Percentiles rank a stretch among this genome's conserved stretches.
phyloP scores from a whole-genome alignment of 2,329 filamentous ascomycete species.

The Scorias spongiosa region DNA sequence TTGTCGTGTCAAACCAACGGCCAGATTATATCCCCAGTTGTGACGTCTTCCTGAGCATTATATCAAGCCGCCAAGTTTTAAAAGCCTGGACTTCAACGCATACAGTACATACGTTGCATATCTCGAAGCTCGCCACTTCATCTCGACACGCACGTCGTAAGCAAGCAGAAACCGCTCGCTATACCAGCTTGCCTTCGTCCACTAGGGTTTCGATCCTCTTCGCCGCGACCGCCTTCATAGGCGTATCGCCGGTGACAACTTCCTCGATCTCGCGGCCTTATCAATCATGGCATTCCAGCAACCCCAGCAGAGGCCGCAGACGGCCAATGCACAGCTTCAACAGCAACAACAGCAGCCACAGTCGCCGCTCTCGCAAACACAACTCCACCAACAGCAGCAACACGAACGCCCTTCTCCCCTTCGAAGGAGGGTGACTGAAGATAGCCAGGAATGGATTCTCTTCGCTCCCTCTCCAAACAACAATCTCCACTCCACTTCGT shows the following conservation, averaged over 20 bases:
- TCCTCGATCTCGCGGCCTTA: neutral
- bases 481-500: conserved; percentile 52
- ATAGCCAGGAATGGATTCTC: conserved; percentile 88
- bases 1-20: too few species aligned
- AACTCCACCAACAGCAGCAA: neutral
- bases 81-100: too few species aligned
- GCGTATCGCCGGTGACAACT: neutral
- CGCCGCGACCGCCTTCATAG: neutral
- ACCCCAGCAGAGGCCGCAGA: conserved; percentile 15
- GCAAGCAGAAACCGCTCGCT: too few species aligned
- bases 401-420: conserved; percentile 18
- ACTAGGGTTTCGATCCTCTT: too few species aligned
- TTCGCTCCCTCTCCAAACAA: conserved; percentile 47
- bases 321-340: conserved; percentile 5
- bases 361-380: neutral
- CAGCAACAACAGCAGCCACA: conserved; percentile 1
- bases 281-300: conserved; percentile 19
- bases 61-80: too few species aligned
- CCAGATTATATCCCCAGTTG: too few species aligned
- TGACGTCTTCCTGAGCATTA: too few species aligned
- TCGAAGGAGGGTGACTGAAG: conserved; percentile 39
- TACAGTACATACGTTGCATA: too few species aligned
- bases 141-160: too few species aligned
- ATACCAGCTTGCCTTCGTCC: too few species aligned
- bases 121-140: too few species aligned